These are phyloP conservation scores for Elymus sibiricus DNA, from an alignment of 176 grass and related monocot species.

Conservation along the genomic window DNA sequence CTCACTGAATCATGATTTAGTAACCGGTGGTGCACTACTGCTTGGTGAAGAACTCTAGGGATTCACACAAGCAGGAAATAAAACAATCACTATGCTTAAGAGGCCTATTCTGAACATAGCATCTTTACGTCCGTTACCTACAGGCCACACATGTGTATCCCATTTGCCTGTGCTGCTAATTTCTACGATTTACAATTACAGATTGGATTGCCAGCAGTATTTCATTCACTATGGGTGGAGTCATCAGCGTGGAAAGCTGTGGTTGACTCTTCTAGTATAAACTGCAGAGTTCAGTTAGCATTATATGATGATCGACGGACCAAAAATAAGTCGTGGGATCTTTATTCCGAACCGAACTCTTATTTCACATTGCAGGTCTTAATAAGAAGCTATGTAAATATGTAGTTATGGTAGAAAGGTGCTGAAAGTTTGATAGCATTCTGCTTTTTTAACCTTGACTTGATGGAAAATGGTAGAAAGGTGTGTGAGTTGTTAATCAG, in stretches of 20 bases:
- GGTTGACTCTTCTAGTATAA: too few relatives aligned
- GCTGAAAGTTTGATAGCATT: too few relatives aligned
- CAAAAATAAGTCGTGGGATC: too few relatives aligned
- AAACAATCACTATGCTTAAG: not conserved
- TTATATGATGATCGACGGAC: too few relatives aligned
- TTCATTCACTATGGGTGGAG: too few relatives aligned
- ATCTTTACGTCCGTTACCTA: not conserved
- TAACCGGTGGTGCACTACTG: not conserved
- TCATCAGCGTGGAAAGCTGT: too few relatives aligned
- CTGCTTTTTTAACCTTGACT: not conserved
- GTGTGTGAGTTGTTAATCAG: not conserved
- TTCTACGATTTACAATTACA: not conserved
- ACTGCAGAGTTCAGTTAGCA: too few relatives aligned
- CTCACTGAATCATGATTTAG: not conserved
- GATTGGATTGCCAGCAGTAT: constrained; percentile 18
- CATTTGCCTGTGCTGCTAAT: not conserved
- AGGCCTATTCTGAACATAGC: constrained; percentile 6
- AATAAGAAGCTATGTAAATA: too few relatives aligned
- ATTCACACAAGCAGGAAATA: not conserved
- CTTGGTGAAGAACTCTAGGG: not conserved
- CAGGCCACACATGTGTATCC: not conserved
- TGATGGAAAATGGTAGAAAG: not conserved
- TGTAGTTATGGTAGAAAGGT: too few relatives aligned
- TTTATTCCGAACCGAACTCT: too few relatives aligned
- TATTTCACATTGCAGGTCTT: too few relatives aligned